Percentiles rank a stretch among this genome's conserved stretches.
These are phyloP conservation scores for Picea abies DNA, from an alignment of 83 land plant genomes.

Conservation along the genomic window DNA sequence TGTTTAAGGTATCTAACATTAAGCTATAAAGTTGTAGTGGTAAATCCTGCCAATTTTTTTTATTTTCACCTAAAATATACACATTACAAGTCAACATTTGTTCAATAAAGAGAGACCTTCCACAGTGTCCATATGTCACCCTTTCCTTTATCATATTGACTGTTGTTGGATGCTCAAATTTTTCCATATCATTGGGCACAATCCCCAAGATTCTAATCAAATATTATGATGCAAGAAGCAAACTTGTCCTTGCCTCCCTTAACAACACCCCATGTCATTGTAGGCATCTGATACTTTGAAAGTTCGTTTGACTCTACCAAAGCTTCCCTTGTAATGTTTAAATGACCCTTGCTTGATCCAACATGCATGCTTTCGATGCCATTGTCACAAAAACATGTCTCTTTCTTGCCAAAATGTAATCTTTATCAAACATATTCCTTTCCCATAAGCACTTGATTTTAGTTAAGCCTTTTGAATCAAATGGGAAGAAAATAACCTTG, in stretches of 20 bases:
- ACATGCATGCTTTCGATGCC: not conserved
- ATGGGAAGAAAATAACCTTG: not conserved
- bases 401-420: not conserved
- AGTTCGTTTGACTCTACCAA: conserved; percentile 24
- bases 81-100: too few species aligned
- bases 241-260: conserved; percentile 45
- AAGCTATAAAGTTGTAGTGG: too few species aligned
- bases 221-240: conserved; percentile 38
- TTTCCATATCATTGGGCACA: conserved; percentile 62
- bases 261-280: conserved; percentile 73
- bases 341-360: conserved; percentile 6
- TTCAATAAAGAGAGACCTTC: too few species aligned
- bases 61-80: too few species aligned
- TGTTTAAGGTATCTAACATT: too few species aligned
- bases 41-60: too few species aligned
- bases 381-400: not conserved
- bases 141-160: conserved; percentile 78
- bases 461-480: not conserved
- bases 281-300: conserved; percentile 56
- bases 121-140: not conserved
- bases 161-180: conserved; percentile 72
- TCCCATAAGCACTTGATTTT: not conserved
- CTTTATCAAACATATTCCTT: not conserved
- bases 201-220: conserved; percentile 58
- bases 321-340: not conserved